Evolutionary conservation across 805 yeast genomes (phyloP).

Genomic region (Kluyveromyces aestuarii): DNA sequence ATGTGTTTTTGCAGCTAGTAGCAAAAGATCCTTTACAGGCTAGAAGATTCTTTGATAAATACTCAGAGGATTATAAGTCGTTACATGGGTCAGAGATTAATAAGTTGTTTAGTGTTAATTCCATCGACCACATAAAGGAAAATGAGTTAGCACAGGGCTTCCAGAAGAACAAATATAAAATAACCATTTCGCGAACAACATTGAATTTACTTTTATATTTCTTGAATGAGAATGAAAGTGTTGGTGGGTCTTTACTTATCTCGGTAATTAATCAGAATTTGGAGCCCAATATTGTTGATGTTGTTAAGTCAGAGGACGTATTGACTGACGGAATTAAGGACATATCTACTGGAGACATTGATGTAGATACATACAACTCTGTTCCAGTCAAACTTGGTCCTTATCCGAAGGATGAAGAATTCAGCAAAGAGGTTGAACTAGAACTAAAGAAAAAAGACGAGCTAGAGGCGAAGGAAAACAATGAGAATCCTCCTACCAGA

Average conservation of each 20-base stretch:
- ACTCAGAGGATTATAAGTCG: slow-evolving; percentile 60
- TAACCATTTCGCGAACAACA: slow-evolving; percentile 74
- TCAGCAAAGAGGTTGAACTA: slow-evolving; percentile 72
- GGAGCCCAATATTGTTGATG: slow-evolving; percentile 35
- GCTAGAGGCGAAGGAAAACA: slow-evolving; percentile 37
- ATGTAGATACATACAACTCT: slow-evolving; percentile 21
- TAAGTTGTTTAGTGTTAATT: slow-evolving; percentile 61
- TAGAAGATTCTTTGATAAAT: slow-evolving; percentile 65
- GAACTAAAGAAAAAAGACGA: slow-evolving; percentile 77
- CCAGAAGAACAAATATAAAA: slow-evolving; percentile 60
- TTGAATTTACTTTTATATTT: slow-evolving; percentile 77
- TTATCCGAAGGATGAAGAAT: slow-evolving; percentile 80
- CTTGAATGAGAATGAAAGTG: slow-evolving; percentile 82
- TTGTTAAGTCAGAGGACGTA: slow-evolving; percentile 26
- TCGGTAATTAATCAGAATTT: slow-evolving; percentile 80
- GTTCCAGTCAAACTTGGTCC: slow-evolving; percentile 67
- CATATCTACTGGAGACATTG: slow-evolving; percentile 25
- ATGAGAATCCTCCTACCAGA: slow-evolving; percentile 23
- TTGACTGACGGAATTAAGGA: slow-evolving; percentile 29
- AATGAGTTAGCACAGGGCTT: slow-evolving; percentile 74
- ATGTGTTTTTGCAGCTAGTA: slow-evolving; percentile 73
- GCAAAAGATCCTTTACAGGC: slow-evolving; percentile 56
- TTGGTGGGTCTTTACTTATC: slow-evolving; percentile 83
- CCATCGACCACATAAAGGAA: slow-evolving; percentile 74
- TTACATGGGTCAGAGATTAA: slow-evolving; percentile 73